Conservation (phyloP, 805 yeast species). For the Nakazawaea holstii region DNA sequence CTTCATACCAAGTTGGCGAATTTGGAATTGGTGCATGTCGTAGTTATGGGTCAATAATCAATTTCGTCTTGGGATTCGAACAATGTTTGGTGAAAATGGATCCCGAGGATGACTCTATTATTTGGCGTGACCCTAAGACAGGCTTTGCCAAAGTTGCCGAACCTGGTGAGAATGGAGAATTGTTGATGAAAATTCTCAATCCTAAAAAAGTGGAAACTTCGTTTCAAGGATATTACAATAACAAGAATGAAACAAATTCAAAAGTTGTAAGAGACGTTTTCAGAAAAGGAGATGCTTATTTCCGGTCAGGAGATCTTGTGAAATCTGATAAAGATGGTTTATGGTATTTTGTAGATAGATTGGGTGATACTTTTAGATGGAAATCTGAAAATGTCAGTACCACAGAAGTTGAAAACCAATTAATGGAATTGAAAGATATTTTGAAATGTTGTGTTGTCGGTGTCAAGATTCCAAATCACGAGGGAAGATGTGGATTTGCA, state of each 20-base stretch:
- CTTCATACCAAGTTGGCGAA: constrained; percentile 71
- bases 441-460: constrained; percentile 85
- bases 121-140: constrained; percentile 61
- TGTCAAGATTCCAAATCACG: constrained; percentile 76
- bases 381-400: constrained; percentile 93
- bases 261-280: constrained; percentile 73
- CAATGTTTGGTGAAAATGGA: constrained; percentile 71
- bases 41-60: constrained; percentile 62
- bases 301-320: constrained; percentile 82
- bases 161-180: constrained; percentile 76
- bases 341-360: constrained; percentile 81
- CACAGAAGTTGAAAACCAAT: constrained; percentile 82
- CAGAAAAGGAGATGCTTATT: constrained; percentile 85
- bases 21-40: constrained; percentile 87
- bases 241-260: constrained; percentile 70
- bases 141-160: constrained; percentile 57
- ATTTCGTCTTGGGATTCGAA: constrained; percentile 41
- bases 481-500: constrained; percentile 93
- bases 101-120: constrained; percentile 67
- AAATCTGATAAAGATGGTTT: constrained; percentile 61
- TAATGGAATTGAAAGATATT: constrained; percentile 40
- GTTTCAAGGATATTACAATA: constrained; percentile 87
- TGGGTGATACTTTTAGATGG: constrained; percentile 97
- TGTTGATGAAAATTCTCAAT: constrained; percentile 68
- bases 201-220: constrained; percentile 59